Conservation (phyloP, 129 eudicot genomes). For the Flaveria robusta region DNA sequence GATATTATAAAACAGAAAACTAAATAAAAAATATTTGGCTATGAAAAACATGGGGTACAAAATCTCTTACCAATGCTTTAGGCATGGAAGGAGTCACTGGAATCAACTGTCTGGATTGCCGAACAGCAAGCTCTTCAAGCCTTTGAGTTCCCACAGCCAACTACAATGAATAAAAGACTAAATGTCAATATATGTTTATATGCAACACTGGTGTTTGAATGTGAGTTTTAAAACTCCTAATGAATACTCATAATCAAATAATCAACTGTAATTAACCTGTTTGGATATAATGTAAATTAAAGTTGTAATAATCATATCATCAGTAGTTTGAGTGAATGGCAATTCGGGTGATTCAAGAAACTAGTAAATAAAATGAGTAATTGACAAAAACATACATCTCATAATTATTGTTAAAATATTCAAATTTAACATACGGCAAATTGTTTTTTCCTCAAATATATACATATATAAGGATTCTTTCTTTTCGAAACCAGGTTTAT, state of each 20-base stretch:
- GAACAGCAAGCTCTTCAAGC: conserved; percentile 86
- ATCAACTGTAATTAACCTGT: not conserved
- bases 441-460: not conserved
- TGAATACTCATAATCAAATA: not conserved
- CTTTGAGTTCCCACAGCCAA: conserved; percentile 63
- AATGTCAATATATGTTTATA: conserved; percentile 18
- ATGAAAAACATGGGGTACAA: not conserved
- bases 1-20: conserved; percentile 13
- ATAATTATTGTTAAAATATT: not conserved
- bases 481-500: too few relatives aligned
- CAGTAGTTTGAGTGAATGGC: not conserved
- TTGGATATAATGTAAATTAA: not conserved
- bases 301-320: not conserved
- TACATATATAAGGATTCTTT: too few relatives aligned
- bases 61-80: conserved; percentile 65
- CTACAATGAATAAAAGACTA: conserved; percentile 35
- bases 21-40: conserved; percentile 8
- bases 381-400: not conserved
- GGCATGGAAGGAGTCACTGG: conserved; percentile 83
- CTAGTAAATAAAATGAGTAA: not conserved
- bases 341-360: not conserved
- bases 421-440: not conserved
- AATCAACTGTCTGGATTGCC: conserved; percentile 78
- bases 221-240: not conserved
- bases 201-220: not conserved